These are phyloP conservation scores for Limonomyces culmigenus DNA, from an alignment of 1,284 basidiomycete species.

Conservation along the genomic window DNA sequence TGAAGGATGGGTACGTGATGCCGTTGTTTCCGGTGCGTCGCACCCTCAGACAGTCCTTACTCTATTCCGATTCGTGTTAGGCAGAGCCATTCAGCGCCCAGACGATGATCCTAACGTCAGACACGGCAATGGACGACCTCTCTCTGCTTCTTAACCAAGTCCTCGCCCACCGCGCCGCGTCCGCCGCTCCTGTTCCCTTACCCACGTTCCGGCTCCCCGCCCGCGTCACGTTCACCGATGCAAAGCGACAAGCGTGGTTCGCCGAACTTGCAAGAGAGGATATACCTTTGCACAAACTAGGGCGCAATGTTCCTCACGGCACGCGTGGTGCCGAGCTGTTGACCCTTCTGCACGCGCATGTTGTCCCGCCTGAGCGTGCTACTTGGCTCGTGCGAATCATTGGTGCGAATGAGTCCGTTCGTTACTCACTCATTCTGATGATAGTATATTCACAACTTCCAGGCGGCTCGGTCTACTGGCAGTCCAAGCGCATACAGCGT, in stretches of 20 bases:
- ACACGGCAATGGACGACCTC: constrained; percentile 44
- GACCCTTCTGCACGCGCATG: constrained; percentile 69
- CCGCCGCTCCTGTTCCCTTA: constrained; percentile 41
- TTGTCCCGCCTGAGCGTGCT: constrained; percentile 75
- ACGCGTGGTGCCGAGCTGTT: constrained; percentile 85
- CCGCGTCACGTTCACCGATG: constrained; percentile 81
- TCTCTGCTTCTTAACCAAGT: constrained; percentile 73
- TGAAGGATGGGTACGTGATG: constrained; percentile 51
- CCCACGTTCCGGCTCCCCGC: constrained; percentile 74
- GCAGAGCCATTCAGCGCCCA: constrained; percentile 52
- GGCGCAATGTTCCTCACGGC: constrained; percentile 84
- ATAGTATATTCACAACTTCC: constrained; percentile 26
- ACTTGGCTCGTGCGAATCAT: constrained; percentile 92
- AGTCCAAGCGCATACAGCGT: constrained; percentile 73
- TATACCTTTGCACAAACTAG: constrained; percentile 79
- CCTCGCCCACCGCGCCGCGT: constrained; percentile 44
- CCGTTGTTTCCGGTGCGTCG: constrained; percentile 25
- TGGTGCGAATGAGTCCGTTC: constrained; percentile 87
- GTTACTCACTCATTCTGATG: constrained; percentile 8
- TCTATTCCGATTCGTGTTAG: constrained; percentile 9
- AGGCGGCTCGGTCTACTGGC: constrained; percentile 57
- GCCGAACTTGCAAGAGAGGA: constrained; percentile 79
- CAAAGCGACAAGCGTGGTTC: constrained; percentile 80
- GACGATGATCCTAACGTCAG: constrained; percentile 30
- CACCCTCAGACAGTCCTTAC: constrained; percentile 37